These are phyloP conservation scores for Capsicum pubescens DNA, from an alignment of 257 asterid genomes.

Conservation along the genomic window DNA sequence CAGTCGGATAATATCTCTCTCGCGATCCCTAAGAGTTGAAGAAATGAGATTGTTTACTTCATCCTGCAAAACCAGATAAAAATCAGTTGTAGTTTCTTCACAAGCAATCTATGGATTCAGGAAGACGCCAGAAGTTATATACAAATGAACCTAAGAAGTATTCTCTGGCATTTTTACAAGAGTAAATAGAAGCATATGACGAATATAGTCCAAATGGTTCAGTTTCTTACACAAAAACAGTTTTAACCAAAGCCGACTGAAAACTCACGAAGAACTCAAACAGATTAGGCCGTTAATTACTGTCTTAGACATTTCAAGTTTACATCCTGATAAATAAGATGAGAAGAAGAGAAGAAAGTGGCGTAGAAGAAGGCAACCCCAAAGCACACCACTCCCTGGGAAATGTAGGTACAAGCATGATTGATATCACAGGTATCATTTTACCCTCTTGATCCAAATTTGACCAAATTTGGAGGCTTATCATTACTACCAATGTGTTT, in stretches of 20 bases:
- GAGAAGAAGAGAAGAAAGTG: slow-evolving; percentile 8
- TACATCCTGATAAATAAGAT: neutral
- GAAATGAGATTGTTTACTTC: slow-evolving; percentile 79
- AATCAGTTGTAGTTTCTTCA: slow-evolving; percentile 6
- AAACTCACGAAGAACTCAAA: neutral
- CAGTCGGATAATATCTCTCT: slow-evolving; percentile 76
- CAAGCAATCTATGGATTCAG: neutral
- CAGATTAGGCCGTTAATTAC: neutral
- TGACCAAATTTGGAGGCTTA: neutral
- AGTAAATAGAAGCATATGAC: neutral
- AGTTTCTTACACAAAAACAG: neutral
- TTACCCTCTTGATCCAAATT: neutral
- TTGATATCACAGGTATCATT: neutral
- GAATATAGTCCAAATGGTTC: neutral
- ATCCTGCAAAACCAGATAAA: slow-evolving; percentile 54
- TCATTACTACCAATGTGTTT: neutral
- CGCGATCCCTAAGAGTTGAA: slow-evolving; percentile 70
- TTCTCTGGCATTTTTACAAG: neutral
- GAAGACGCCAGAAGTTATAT: neutral
- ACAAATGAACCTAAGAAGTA: slow-evolving; percentile 15
- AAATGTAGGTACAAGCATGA: neutral
- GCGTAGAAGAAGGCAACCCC: neutral
- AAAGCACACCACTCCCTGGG: neutral
- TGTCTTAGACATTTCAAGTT: slow-evolving; percentile 14
- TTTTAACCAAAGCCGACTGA: neutral